A percentile compares a stretch with the other conserved stretches of the same genome.
phyloP scores from a whole-genome alignment of 495 filamentous ascomycete species.

The Tuber magnatum region DNA sequence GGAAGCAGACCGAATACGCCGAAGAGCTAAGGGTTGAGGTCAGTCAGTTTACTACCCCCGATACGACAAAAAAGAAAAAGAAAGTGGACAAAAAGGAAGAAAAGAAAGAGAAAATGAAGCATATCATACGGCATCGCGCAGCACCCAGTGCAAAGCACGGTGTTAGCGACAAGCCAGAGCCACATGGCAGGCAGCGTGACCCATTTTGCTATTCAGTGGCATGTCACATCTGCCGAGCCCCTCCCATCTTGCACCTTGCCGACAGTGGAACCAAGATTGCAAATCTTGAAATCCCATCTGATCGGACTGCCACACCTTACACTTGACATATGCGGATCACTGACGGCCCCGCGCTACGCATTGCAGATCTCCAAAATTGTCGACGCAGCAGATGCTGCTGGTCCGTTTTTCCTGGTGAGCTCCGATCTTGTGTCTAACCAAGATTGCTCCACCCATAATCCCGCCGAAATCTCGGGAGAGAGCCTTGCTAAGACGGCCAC shows the following conservation, averaged over 20 bases:
- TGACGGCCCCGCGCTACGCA: slow-evolving; percentile 17
- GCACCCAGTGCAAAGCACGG: neutral
- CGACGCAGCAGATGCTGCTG: slow-evolving; percentile 58
- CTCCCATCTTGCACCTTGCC: slow-evolving; percentile 18
- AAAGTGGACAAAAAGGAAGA: neutral
- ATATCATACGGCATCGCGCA: neutral
- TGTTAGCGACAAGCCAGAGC: neutral
- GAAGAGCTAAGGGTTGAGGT: slow-evolving; percentile 58
- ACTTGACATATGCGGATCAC: slow-evolving; percentile 25
- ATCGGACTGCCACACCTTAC: slow-evolving; percentile 16
- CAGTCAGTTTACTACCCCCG: slow-evolving; percentile 12
- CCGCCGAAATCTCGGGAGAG: slow-evolving; percentile 8
- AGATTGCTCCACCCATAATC: slow-evolving; percentile 7
- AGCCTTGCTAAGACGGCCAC: slow-evolving; percentile 7
- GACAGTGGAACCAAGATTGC: slow-evolving; percentile 8
- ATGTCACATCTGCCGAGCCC: slow-evolving; percentile 9
- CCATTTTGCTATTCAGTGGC: neutral
- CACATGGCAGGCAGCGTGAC: neutral
- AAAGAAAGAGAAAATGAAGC: neutral
- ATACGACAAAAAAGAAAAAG: neutral
- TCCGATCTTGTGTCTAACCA: slow-evolving; percentile 11
- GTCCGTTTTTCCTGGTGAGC: slow-evolving; percentile 67
- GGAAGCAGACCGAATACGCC: slow-evolving; percentile 57
- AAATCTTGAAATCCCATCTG: slow-evolving; percentile 15
- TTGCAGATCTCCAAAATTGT: slow-evolving; percentile 59